Evolutionary conservation across 176 grass and related monocot genomes (phyloP), one percentile per base, ranked within the genome.

Genomic region (Musa itinerans): DNA sequence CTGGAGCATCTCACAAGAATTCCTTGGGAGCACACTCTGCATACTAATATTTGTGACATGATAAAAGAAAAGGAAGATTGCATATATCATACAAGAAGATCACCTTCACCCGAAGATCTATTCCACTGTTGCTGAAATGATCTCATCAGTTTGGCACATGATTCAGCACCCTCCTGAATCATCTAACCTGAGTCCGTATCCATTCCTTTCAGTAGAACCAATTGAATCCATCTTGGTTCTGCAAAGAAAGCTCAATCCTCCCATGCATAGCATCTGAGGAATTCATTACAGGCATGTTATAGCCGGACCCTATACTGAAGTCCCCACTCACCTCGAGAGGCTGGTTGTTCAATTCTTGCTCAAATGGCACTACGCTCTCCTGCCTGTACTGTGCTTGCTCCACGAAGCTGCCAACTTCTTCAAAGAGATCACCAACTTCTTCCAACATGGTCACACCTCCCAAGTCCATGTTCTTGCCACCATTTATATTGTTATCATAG

Each of bases 221-320:
- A 54, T 59, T 79, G 27, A 75, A 65, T 43, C 66, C 62, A 27
- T 76, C 52, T 51, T 54, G 81, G 80, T 83, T 90, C 15, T 83
- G 74, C 68, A 43, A 43, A 43, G 19, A 50, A 21, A 72, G 71
- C 54, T 82, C 82, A 54, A 77, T 77, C 15, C 61, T 61, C 50
- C 48, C 15, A 15, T 53, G 57, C 34, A 66, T 52, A 10, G 48
- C 66, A 34, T 61, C 74, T 23, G 77, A 49, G 15, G 80, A 85
- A 27, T 72, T 54, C 69, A 73, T 77, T 12, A 34, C 82, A 22
- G 77, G 12, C 74, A 76, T 50, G 82, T 67, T 54, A 16, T 81
- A 68, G 2, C 70, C 74, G 2, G 77, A 66, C 1, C 73, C n/a
- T 57, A 91, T 63, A 58, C 80, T 85, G 10, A 78, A 65, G 63